Percentiles rank a stretch among this genome's conserved stretches.
These are phyloP conservation scores for Patellifolia procumbens DNA, from an alignment of 179 eudicot species.

Conservation along the genomic window DNA sequence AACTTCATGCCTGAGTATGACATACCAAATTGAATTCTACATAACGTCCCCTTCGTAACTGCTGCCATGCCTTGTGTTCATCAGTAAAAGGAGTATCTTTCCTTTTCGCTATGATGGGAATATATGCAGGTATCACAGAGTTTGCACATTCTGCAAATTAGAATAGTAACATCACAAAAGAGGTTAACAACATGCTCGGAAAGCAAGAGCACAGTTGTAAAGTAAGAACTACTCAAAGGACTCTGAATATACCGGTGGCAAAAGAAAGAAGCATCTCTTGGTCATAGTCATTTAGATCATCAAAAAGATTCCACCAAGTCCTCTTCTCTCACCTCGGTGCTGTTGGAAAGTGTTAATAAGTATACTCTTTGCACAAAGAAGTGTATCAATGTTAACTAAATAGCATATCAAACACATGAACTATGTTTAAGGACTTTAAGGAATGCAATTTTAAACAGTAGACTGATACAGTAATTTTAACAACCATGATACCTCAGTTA, in stretches of 20 bases:
- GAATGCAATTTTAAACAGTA: not conserved
- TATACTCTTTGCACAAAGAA: not conserved
- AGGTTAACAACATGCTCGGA: not conserved
- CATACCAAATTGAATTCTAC: constrained; percentile 92
- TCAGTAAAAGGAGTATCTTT: constrained; percentile 84
- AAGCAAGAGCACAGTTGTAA: not conserved
- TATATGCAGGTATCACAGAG: constrained; percentile 84
- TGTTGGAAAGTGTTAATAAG: constrained; percentile 34
- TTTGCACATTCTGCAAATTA: constrained; percentile 80
- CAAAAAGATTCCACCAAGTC: constrained; percentile 98
- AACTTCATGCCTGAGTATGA: not conserved
- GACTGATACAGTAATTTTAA: not conserved
- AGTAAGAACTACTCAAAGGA: not conserved
- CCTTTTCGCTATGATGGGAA: constrained; percentile 86
- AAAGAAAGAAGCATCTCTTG: constrained; percentile 98
- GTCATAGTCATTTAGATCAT: constrained; percentile 87
- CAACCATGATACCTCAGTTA: not conserved
- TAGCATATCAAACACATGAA: constrained; percentile 11
- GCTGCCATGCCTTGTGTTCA: constrained; percentile 92
- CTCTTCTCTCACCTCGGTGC: constrained; percentile 97
- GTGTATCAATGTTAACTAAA: not conserved
- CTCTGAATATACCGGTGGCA: constrained; percentile 61
- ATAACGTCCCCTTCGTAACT: constrained; percentile 86
- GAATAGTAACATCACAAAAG: constrained; percentile 9
- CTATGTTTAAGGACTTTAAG: not conserved